Base-by-base conservation (phyloP, 257 asterid species). In the Jasminum sambac region DNA sequence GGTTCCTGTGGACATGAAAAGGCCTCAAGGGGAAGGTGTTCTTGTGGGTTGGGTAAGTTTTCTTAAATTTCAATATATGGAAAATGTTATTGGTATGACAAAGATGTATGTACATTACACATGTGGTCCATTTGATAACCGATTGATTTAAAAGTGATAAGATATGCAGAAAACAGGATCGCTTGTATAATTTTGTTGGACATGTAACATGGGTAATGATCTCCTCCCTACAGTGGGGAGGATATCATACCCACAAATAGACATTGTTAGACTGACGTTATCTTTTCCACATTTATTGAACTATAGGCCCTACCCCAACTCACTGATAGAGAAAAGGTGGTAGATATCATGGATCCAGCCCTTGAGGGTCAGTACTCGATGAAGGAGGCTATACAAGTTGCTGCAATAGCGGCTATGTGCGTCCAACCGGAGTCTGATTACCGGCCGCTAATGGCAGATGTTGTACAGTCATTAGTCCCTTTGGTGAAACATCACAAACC, bases 371-470 rank as follows among this genome's bases (percentile, higher is more conserved):
- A 89, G 74, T 89, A 85, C 81, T 84, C 97, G 4, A 78, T 83
- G 89, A 90, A 90, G 85, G 98, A 93, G 74, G 94, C 83, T 19
- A 75, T 90, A 77, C 98, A 93, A 76, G 88, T 93, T 6, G 96
- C 97, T 0, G 97, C 98, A 16, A 90, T 93, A 48, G 97, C 97
- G 43, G 96, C 97, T 41, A 90, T 90, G 96, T 93, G 97, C 64
- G 90, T 93, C 16, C 97, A 90, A 48, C 82, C 95, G 0, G 98
- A 93, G 86, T 95, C 96, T 2, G 98, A 93, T 70, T 93, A 93
- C 76, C 75, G 97, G 79, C 98, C 98, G 21, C 76, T 93, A 70
- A 88, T 90, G 96, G 91, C 95, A 0, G 98, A 93, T 40, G 93
- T 92, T 1, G 97, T 93, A 76, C 97, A 93, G 82, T 90, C 98